Conservation (phyloP, 257 asterid genomes). For the Ligustrum vulgare region DNA sequence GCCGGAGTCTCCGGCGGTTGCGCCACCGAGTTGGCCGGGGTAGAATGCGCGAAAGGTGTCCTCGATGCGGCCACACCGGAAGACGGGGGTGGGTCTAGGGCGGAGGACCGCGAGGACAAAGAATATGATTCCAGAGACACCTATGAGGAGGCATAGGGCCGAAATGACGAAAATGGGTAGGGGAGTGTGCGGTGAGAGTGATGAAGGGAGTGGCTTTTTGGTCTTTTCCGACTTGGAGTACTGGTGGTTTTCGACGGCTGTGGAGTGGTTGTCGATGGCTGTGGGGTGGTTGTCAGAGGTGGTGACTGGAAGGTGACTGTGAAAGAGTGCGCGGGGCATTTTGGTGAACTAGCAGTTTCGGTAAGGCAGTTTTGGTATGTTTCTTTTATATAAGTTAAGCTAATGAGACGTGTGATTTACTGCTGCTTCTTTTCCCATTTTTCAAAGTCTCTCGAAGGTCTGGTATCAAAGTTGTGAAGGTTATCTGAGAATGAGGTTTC, state of each 20-base stretch:
- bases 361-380: neutral
- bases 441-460: no score
- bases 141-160: constrained; percentile 18
- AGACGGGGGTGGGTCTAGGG: constrained; percentile 9
- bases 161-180: constrained; percentile 11
- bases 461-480: no score
- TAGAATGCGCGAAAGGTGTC: constrained; percentile 29
- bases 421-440: no score
- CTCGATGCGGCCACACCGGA: constrained; percentile 24
- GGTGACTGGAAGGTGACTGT: constrained; percentile 6
- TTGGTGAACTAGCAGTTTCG: neutral
- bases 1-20: constrained; percentile 5
- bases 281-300: constrained; percentile 10
- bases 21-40: constrained; percentile 20
- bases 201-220: constrained; percentile 14
- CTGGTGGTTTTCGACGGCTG: neutral
- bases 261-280: constrained; percentile 8
- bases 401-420: no score
- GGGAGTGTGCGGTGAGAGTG: constrained; percentile 3
- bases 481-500: no score
- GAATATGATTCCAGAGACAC: constrained; percentile 22
- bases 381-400: no score
- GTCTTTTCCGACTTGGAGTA: constrained; percentile 24
- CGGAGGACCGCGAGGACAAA: constrained; percentile 16
- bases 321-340: constrained; percentile 20